Evolutionary conservation across 129 eudicot species (phyloP), one percentile per base, ranked within the genome.

Genomic region (Lonicera japonica): DNA sequence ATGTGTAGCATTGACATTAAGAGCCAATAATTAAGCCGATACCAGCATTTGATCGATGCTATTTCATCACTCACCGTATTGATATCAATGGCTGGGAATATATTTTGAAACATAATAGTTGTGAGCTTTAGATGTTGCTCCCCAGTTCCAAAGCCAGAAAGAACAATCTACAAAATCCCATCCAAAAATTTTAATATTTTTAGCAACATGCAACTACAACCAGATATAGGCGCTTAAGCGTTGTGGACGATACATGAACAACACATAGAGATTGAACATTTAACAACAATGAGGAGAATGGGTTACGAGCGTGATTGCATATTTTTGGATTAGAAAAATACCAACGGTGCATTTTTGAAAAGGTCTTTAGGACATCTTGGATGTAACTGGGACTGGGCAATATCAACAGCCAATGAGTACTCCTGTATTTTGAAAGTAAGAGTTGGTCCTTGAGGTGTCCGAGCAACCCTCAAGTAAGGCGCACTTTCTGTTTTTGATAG

Each of bases 401-500:
- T 71, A 73, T 92, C 98, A 70, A 84, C 83, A 71, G 95, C 96
- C 61, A 92, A 80, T 3, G 96, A 84, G 60, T 87, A 92, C 22
- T 88, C 83, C 2, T 85, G 88, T 72, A 92, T 88, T 65, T 88
- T 88, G 57, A 87, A 92, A 19, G 96, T 82, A 66, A 92, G 83
- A 45, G 99, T 92, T 18, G 99, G 99, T 3, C 96, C 99, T 73
- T 92, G 99, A 24, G 96, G 96, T 5, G 96, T 88, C 75, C 86
- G 74, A 25, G 96, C 96, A 69, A 92, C 96, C 72, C 96, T 88
- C 85, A 92, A 70, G 77, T 82, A 92, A 17, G 96, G 95, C 9
- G 96, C 85, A 48, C 60, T 58, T 60, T 82, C 86, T 43, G 88
- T 74, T 80, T 92, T 92, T 51, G 96, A 92, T 70, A 92, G 56